Percentiles rank a stretch among this genome's conserved stretches.
Evolutionary conservation across 176 grass and related monocot species (phyloP).

Genomic region (Oryza longistaminata): DNA sequence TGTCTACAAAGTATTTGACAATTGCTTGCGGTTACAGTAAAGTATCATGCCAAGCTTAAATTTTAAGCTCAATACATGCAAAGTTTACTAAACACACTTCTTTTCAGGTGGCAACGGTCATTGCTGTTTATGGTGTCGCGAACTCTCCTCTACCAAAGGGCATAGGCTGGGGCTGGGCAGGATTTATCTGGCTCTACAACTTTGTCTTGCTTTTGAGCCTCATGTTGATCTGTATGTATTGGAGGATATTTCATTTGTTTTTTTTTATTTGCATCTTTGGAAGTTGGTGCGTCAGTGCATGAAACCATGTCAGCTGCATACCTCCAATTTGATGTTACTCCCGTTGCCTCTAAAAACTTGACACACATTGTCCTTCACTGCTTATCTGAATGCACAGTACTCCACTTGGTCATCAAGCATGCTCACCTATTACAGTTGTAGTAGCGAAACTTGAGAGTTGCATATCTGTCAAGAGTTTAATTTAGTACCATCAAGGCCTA

Average conservation of each 20-base stretch:
- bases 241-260: not conserved
- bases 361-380: too few relatives aligned
- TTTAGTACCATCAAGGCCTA: too few relatives aligned
- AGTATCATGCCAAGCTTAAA: not conserved
- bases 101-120: constrained; percentile 15
- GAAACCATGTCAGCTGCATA: not conserved
- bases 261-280: not conserved
- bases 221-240: constrained; percentile 3
- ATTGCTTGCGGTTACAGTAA: not conserved
- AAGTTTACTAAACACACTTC: not conserved
- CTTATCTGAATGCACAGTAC: too few relatives aligned
- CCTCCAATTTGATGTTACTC: too few relatives aligned
- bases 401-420: too few relatives aligned
- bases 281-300: not conserved
- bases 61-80: not conserved
- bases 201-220: not conserved
- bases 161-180: constrained; percentile 5
- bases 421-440: too few relatives aligned
- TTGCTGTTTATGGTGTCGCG: constrained; percentile 8
- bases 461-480: too few relatives aligned
- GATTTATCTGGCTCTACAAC: constrained; percentile 12
- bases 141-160: not conserved
- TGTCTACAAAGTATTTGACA: not conserved
- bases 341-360: too few relatives aligned
- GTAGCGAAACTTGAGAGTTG: too few relatives aligned